phyloP scores from a whole-genome alignment of 2,329 filamentous ascomycete species.

The Acephala macrosclerotiorum region DNA sequence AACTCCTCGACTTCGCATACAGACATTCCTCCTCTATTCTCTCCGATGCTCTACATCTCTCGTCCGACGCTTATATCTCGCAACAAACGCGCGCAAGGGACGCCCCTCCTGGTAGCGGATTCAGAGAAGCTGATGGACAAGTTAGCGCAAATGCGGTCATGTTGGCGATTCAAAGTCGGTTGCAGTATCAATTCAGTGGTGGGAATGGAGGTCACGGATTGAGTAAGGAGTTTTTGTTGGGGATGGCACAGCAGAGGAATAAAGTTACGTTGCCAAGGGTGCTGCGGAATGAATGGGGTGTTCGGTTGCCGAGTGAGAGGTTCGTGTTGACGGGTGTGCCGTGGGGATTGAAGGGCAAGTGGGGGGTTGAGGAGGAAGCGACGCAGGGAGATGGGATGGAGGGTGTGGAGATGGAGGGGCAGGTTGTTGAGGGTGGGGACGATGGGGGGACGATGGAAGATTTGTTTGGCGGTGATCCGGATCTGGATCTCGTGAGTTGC shows the following conservation, averaged over 20 bases:
- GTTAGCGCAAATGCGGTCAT: slow-evolving; percentile 73
- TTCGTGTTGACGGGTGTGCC: slow-evolving; percentile 72
- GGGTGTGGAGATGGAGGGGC: slow-evolving; percentile 49
- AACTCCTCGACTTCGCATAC: slow-evolving; percentile 88
- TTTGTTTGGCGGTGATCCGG: slow-evolving; percentile 60
- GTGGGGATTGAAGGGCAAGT: slow-evolving; percentile 69
- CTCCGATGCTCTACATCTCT: slow-evolving; percentile 74
- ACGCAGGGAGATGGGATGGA: slow-evolving; percentile 37
- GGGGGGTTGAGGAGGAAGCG: slow-evolving; percentile 58
- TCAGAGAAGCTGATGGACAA: slow-evolving; percentile 44
- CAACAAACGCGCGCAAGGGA: slow-evolving; percentile 44
- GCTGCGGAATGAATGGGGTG: slow-evolving; percentile 71
- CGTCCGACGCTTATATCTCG: slow-evolving; percentile 70
- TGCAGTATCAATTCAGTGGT: slow-evolving; percentile 73
- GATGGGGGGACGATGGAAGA: slow-evolving; percentile 61
- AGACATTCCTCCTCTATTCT: slow-evolving; percentile 78
- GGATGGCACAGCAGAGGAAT: slow-evolving; percentile 76
- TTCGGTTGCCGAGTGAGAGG: slow-evolving; percentile 70
- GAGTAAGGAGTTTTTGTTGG: slow-evolving; percentile 78
- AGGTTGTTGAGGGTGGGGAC: slow-evolving; percentile 48
- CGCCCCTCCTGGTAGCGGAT: slow-evolving; percentile 41
- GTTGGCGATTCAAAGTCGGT: slow-evolving; percentile 73
- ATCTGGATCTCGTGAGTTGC: too few relatives aligned
- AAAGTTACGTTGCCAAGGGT: slow-evolving; percentile 69
- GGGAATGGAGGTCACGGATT: slow-evolving; percentile 58